phyloP scores from a whole-genome alignment of 176 grass and related monocot species.

The Eragrostis nindensis region DNA sequence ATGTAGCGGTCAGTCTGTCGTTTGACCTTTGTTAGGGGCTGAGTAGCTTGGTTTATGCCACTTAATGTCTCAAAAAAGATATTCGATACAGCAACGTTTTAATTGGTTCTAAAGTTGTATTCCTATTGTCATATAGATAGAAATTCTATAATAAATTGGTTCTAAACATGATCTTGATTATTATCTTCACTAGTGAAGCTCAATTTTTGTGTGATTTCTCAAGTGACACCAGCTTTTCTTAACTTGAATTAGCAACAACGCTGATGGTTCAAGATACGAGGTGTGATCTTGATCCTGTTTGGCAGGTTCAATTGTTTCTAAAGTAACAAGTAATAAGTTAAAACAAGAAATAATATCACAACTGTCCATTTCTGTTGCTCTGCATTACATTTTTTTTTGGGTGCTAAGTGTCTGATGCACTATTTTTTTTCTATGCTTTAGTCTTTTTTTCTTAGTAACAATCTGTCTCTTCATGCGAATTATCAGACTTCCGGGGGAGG shows the following conservation, averaged over 20 bases:
- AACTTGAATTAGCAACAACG: neutral
- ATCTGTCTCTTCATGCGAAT: slow-evolving; percentile 13
- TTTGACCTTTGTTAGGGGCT: neutral
- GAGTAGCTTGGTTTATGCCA: neutral
- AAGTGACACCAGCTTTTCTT: neutral
- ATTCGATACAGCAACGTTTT: slow-evolving; percentile 12
- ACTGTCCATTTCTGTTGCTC: neutral
- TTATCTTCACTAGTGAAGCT: neutral
- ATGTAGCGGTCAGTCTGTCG: neutral
- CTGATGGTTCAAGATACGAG: neutral
- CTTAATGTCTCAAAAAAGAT: neutral
- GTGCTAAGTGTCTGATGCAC: neutral
- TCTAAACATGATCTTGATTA: slow-evolving; percentile 3
- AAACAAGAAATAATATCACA: slow-evolving; percentile 7
- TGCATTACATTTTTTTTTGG: too few species aligned
- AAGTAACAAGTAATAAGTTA: slow-evolving; percentile 11
- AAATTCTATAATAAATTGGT: neutral
- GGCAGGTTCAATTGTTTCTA: neutral
- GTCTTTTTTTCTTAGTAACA: neutral
- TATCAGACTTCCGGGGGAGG: neutral
- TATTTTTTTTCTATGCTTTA: slow-evolving; percentile 4
- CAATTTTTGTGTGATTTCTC: neutral
- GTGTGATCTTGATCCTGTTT: neutral
- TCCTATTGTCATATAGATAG: neutral
- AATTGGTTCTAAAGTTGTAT: slow-evolving; percentile 1